Evolutionary conservation across 2,329 filamentous ascomycete species (phyloP).

Genomic region (Uncinocarpus reesii): DNA sequence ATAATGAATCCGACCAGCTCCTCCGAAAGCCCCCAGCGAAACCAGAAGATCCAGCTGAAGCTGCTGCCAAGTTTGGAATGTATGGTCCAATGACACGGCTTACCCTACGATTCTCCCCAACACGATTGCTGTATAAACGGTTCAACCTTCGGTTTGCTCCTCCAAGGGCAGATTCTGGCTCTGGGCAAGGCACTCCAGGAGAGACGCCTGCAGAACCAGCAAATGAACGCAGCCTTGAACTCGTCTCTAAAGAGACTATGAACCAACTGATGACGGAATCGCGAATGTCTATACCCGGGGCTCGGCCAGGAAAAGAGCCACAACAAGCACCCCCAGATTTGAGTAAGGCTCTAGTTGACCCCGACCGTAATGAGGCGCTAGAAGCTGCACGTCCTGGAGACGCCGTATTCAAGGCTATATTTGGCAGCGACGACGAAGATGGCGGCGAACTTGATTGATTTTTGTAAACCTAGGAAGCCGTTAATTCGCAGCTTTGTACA

Average conservation of each 20-base stretch:
- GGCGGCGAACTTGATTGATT: slow-evolving; percentile 27
- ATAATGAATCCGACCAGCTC: slow-evolving; percentile 28
- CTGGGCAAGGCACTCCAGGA: slow-evolving; percentile 23
- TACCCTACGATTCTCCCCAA: slow-evolving; percentile 63
- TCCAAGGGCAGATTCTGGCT: slow-evolving; percentile 41
- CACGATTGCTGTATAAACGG: slow-evolving; percentile 79
- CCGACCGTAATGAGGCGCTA: slow-evolving; percentile 66
- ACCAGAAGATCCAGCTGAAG: slow-evolving; percentile 65
- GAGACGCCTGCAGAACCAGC: slow-evolving; percentile 21
- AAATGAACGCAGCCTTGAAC: slow-evolving; percentile 34
- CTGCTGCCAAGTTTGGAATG: slow-evolving; percentile 83
- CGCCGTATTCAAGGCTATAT: slow-evolving; percentile 82
- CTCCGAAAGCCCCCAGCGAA: slow-evolving; percentile 46
- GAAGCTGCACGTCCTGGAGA: slow-evolving; percentile 65
- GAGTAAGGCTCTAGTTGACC: slow-evolving; percentile 45
- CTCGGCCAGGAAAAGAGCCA: slow-evolving; percentile 2
- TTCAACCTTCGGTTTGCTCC: slow-evolving; percentile 76
- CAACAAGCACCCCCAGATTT: slow-evolving; percentile 16
- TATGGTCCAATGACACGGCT: slow-evolving; percentile 79
- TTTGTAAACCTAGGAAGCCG: not conserved
- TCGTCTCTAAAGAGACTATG: slow-evolving; percentile 47
- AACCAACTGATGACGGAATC: slow-evolving; percentile 45
- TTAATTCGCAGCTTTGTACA: not conserved
- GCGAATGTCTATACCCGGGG: not conserved
- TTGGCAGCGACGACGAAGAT: slow-evolving; percentile 75